Evolutionary conservation across 345 rosid genomes (phyloP).

Genomic region (Turritis glabra): DNA sequence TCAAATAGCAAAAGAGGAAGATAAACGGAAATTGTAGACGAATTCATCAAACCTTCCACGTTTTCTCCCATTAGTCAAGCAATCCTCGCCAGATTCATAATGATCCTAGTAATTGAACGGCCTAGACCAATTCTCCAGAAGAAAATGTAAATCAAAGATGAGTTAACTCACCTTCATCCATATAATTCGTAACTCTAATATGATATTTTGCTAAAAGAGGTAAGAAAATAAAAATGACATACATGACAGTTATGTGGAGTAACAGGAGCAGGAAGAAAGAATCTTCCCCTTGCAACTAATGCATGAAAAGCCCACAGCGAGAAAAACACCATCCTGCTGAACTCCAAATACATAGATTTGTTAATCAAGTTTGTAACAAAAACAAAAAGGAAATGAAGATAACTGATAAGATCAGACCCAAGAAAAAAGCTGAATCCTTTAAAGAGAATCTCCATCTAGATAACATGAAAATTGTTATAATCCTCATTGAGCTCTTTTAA

Average conservation of each 20-base stretch:
- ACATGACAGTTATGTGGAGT: too few species aligned
- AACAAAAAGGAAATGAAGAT: too few species aligned
- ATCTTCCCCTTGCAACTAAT: too few species aligned
- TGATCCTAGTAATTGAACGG: conserved; percentile 49
- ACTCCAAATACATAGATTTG: too few species aligned
- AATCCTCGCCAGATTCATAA: conserved; percentile 44
- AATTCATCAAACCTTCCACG: conserved; percentile 52
- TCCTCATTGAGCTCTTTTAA: neutral
- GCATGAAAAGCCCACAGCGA: too few species aligned
- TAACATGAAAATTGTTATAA: conserved; percentile 6
- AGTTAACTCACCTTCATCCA: neutral
- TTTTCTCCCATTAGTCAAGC: conserved; percentile 53
- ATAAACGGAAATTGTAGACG: neutral
- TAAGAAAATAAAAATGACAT: too few species aligned
- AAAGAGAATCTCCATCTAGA: neutral
- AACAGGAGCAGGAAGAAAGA: too few species aligned
- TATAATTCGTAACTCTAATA: neutral
- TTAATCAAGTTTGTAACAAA: too few species aligned
- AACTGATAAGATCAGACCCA: too few species aligned
- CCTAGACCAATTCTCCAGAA: conserved; percentile 48
- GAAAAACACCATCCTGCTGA: too few species aligned
- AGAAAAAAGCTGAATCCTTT: neutral
- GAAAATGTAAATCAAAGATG: neutral
- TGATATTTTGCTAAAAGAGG: too few species aligned
- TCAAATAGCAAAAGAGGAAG: too few species aligned